Evolutionary conservation across 73 alveolate species (phyloP).

Genomic region (Uronychia setigera): DNA sequence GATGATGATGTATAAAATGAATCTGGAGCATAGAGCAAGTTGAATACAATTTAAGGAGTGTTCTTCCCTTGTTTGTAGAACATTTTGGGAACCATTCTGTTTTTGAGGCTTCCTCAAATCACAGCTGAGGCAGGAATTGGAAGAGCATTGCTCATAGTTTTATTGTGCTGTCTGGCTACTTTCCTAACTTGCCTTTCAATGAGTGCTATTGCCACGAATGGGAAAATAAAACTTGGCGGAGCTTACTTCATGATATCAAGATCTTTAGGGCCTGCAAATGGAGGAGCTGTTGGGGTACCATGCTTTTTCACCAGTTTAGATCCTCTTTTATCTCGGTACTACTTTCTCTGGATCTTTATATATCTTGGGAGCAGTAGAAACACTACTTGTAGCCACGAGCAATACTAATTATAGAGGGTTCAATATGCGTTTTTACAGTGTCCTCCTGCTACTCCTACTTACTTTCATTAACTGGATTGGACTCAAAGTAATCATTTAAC

Average conservation of each 20-base stretch:
- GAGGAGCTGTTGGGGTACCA: slow-evolving; percentile 68
- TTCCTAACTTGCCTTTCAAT: slow-evolving; percentile 62
- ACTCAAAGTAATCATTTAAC: slow-evolving; percentile 1
- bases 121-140: slow-evolving; percentile 71
- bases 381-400: slow-evolving; percentile 50
- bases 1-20: slow-evolving; percentile 8
- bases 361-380: slow-evolving; percentile 70
- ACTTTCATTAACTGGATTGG: slow-evolving; percentile 32
- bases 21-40: background rate
- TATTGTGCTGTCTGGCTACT: slow-evolving; percentile 38
- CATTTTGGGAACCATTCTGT: slow-evolving; percentile 57
- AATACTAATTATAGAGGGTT: slow-evolving; percentile 9
- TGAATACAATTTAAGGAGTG: slow-evolving; percentile 58
- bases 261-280: slow-evolving; percentile 73
- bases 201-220: slow-evolving; percentile 76
- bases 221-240: slow-evolving; percentile 70
- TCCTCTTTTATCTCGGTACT: slow-evolving; percentile 61
- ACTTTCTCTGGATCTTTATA: slow-evolving; percentile 70
- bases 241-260: slow-evolving; percentile 63
- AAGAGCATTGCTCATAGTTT: slow-evolving; percentile 29
- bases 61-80: slow-evolving; percentile 58
- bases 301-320: background rate
- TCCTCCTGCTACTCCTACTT: slow-evolving; percentile 38
- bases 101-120: slow-evolving; percentile 51
- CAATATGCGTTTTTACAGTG: slow-evolving; percentile 48